Percentiles rank a stretch among this genome's conserved stretches.
These are phyloP conservation scores for Chlorella ohadii DNA, from an alignment of 139 green algal genomes.

Conservation along the genomic window DNA sequence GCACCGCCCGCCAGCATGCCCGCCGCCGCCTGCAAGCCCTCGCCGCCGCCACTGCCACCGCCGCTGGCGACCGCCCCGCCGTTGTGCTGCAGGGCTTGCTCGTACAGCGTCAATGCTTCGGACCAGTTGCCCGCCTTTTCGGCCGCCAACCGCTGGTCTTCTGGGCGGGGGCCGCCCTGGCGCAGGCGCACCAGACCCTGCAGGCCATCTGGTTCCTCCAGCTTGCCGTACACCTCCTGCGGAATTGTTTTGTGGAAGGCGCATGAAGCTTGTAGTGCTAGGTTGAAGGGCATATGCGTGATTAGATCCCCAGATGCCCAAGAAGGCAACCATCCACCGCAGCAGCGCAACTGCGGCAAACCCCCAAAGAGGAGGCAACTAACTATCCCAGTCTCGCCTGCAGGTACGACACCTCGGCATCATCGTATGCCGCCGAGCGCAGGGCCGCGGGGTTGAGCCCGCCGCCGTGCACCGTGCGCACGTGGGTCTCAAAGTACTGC, in stretches of 20 bases:
- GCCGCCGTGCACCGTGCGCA: conserved; percentile 65
- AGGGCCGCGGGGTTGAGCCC: conserved; percentile 81
- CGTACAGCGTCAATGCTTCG: conserved; percentile 88
- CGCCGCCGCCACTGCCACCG: background rate
- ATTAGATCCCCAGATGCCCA: too few species aligned
- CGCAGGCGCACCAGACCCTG: conserved; percentile 78
- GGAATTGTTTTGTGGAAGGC: too few species aligned
- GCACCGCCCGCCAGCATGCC: background rate
- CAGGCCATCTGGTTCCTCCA: conserved; percentile 95
- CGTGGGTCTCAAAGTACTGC: conserved; percentile 86
- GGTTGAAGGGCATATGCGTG: too few species aligned
- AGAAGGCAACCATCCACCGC: too few species aligned
- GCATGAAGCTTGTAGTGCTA: too few species aligned
- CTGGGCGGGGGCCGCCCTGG: conserved; percentile 57
- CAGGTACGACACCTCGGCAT: conserved; percentile 86
- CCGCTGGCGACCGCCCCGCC: background rate
- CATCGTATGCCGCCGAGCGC: conserved; percentile 50
- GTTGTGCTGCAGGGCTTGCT: conserved; percentile 65
- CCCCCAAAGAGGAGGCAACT: too few species aligned
- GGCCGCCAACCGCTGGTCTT: conserved; percentile 74
- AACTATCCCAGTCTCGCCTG: conserved; percentile 23
- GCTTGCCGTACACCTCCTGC: conserved; percentile 86
- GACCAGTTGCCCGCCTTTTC: conserved; percentile 91
- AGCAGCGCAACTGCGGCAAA: too few species aligned
- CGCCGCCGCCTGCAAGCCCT: background rate